phyloP scores from a whole-genome alignment of 1,284 basidiomycete species.

The Cutaneotrichosporon mucoides region DNA sequence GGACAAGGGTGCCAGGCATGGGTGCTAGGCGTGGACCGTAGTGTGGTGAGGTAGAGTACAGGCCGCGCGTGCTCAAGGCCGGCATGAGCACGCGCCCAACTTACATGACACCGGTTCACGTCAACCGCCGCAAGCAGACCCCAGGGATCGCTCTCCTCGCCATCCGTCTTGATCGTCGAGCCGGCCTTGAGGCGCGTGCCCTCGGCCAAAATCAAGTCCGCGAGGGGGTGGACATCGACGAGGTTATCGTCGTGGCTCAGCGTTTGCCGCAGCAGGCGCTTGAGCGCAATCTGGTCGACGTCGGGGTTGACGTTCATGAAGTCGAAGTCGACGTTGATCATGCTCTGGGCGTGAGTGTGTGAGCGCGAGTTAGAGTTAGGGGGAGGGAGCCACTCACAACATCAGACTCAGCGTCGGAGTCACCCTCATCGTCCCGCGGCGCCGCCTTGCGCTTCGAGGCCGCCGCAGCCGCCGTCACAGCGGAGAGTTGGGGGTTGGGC shows the following conservation, averaged over 20 bases:
- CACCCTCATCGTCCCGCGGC: conserved; percentile 40
- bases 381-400: conserved; percentile 27
- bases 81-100: conserved; percentile 17
- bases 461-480: conserved; percentile 10
- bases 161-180: conserved; percentile 89
- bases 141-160: conserved; percentile 79
- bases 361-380: background rate
- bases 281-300: conserved; percentile 80
- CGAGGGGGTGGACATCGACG: conserved; percentile 66
- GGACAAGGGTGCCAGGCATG: too few relatives aligned
- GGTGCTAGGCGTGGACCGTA: too few relatives aligned
- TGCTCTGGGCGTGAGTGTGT: conserved; percentile 53
- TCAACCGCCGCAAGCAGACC: conserved; percentile 78
- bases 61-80: too few relatives aligned
- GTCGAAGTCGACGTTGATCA: conserved; percentile 83
- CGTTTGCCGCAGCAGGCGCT: conserved; percentile 72
- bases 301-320: conserved; percentile 79
- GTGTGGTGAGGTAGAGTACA: too few relatives aligned
- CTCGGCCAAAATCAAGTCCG: conserved; percentile 64
- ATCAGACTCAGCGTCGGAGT: conserved; percentile 39
- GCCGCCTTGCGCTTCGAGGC: conserved; percentile 37
- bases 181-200: conserved; percentile 57
- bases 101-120: conserved; percentile 68
- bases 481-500: conserved; percentile 21
- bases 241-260: conserved; percentile 73